phyloP scores from a whole-genome alignment of 2,329 filamentous ascomycete genomes.

The Xylaria sp. region DNA sequence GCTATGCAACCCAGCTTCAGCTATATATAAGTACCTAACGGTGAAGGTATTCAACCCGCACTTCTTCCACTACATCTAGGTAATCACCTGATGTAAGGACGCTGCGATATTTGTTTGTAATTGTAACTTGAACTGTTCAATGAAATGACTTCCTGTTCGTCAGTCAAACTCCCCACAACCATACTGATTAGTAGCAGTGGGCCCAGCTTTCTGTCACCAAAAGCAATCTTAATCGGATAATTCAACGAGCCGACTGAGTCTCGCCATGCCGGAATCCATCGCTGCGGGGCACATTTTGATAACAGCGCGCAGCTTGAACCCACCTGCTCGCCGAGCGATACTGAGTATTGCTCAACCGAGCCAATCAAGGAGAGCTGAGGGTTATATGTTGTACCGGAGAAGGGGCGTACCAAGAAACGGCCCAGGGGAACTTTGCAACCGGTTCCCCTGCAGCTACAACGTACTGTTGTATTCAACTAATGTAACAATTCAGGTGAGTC shows the following conservation, averaged over 20 bases:
- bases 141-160: background rate
- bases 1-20: too few relatives aligned
- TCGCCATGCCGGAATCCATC: background rate
- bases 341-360: background rate
- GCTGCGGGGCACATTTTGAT: constrained; percentile 4
- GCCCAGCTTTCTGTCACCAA: background rate
- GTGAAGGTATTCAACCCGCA: too few relatives aligned
- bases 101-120: background rate
- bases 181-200: background rate
- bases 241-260: background rate
- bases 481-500: constrained; percentile 22
- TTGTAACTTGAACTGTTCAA: background rate
- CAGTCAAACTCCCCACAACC: background rate
- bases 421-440: background rate
- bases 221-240: background rate
- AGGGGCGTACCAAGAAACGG: constrained; percentile 12
- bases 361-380: constrained; percentile 2
- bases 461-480: background rate
- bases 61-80: too few relatives aligned
- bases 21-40: too few relatives aligned
- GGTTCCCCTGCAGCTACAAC: constrained; percentile 7
- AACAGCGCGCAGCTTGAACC: background rate
- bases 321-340: background rate
- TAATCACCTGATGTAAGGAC: too few relatives aligned
- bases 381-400: background rate